Evolutionary conservation across 768 basidiomycete species (phyloP), one percentile per base, ranked within the genome.

Genomic region (Xerocomus spinulosus): DNA sequence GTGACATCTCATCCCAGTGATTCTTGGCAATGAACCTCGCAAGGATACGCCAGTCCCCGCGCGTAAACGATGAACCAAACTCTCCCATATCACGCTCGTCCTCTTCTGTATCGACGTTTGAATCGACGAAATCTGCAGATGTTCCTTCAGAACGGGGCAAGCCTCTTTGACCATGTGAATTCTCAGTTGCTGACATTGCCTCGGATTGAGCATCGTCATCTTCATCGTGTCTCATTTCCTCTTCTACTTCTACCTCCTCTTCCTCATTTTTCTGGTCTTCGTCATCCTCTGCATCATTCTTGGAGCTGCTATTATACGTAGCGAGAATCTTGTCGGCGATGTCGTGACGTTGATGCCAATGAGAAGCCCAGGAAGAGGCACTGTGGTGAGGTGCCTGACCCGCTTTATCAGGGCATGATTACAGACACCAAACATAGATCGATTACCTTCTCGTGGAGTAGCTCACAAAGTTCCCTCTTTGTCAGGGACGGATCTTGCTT

Each of bases 321-420:
- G 66, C 61, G 17, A 83, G 57, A 23, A 83, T 82, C 56, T 83
- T 81, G 56, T 84, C 84, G 1, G 82, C 81, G 23, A 85, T 59
- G 54, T 84, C 82, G 48, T 84, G 80, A 46, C 79, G 73, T 44
- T 73, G 73, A 6, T 74, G 76, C 85, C 85, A 87, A 56, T 82
- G 77, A n/a, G 80, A 77, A 20, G 69, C 68, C 85, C 85, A 87
- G 1, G 83, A 86, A 26, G 64, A 66, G n/a, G 69, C 56, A 32
- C 67, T 76, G 56, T 87, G 85, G 63, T 85, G 82, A 28, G 83
- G 81, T n/a, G 74, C 81, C 84, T 86, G 52, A 29, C 34, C 36
- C 45, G 32, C 43, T 44, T 55, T 36, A 23, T 62, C 34, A 54
- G 46, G 15, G 14, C 28, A 50, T 18, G 37, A 6, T 29, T 28